phyloP scores from a whole-genome alignment of 1,139 yeast species.

The Yamadazyma conglobata region DNA sequence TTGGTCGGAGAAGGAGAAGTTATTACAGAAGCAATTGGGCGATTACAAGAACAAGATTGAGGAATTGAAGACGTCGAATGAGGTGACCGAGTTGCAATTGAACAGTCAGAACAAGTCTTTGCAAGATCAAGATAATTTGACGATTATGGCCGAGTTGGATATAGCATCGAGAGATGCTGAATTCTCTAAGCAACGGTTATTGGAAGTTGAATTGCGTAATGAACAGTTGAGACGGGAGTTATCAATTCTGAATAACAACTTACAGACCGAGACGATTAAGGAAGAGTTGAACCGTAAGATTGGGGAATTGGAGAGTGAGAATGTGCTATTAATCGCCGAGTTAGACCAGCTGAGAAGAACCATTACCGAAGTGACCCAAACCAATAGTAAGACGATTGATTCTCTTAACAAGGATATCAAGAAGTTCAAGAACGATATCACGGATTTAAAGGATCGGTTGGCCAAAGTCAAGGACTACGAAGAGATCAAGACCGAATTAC shows the following conservation, averaged over 20 bases:
- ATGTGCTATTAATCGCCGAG: constrained; percentile 60
- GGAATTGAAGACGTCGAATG: constrained; percentile 54
- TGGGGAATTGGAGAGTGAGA: constrained; percentile 62
- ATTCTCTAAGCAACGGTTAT: constrained; percentile 60
- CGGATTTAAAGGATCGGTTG: constrained; percentile 44
- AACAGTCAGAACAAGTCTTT: constrained; percentile 34
- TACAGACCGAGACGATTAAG: constrained; percentile 29
- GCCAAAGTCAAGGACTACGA: constrained; percentile 61
- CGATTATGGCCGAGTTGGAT: constrained; percentile 53
- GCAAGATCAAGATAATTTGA: constrained; percentile 14
- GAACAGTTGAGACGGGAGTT: constrained; percentile 68
- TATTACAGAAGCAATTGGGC: constrained; percentile 39
- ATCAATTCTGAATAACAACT: constrained; percentile 48
- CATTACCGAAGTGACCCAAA: constrained; percentile 28
- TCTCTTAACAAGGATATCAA: constrained; percentile 43
- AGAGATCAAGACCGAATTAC: constrained; percentile 71
- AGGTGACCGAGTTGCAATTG: constrained; percentile 51
- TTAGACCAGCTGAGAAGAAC: constrained; percentile 49
- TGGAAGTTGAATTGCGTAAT: constrained; percentile 75
- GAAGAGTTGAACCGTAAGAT: constrained; percentile 41
- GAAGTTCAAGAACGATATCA: constrained; percentile 49
- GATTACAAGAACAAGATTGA: constrained; percentile 48
- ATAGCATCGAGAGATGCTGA: constrained; percentile 73
- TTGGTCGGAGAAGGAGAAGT: constrained; percentile 53
- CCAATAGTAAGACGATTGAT: constrained; percentile 33